A percentile compares a stretch with the other conserved stretches of the same genome.
Evolutionary conservation across 441 rosid genomes (phyloP).

Genomic region (Aleurites moluccanus): DNA sequence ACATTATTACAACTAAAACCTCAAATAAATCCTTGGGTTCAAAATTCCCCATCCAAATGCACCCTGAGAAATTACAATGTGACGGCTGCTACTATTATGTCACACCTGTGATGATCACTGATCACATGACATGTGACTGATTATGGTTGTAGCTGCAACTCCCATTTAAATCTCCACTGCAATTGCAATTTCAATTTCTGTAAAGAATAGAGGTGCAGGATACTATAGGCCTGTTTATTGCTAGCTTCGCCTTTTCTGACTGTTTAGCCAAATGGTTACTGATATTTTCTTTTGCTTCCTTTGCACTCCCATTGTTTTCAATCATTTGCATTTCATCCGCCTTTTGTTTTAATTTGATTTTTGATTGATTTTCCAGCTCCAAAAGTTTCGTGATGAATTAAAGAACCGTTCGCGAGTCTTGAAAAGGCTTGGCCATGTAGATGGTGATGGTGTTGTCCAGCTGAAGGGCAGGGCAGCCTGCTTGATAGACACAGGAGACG

Average conservation of each 20-base stretch:
- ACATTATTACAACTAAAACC: neutral
- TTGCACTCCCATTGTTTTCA: neutral
- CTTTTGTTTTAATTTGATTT: slow-evolving; percentile 21
- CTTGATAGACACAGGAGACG: slow-evolving; percentile 98
- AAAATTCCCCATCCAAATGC: neutral
- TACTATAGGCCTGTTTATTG: neutral
- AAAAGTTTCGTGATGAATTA: slow-evolving; percentile 93
- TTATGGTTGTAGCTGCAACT: neutral
- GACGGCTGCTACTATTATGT: neutral
- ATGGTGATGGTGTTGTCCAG: slow-evolving; percentile 87
- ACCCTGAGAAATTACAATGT: neutral
- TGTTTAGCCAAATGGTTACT: neutral
- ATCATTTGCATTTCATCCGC: neutral
- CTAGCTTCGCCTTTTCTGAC: neutral
- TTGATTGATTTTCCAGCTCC: slow-evolving; percentile 57
- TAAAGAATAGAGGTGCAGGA: neutral
- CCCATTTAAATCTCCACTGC: neutral
- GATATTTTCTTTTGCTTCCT: neutral
- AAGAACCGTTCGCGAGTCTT: slow-evolving; percentile 93
- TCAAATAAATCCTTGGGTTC: neutral
- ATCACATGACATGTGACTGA: neutral
- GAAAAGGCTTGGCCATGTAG: slow-evolving; percentile 94
- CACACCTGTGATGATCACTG: neutral
- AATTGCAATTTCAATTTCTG: neutral
- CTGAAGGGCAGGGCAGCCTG: slow-evolving; percentile 98